Conservation (phyloP, 768 basidiomycete genomes). For the Exidia glandulosa region DNA sequence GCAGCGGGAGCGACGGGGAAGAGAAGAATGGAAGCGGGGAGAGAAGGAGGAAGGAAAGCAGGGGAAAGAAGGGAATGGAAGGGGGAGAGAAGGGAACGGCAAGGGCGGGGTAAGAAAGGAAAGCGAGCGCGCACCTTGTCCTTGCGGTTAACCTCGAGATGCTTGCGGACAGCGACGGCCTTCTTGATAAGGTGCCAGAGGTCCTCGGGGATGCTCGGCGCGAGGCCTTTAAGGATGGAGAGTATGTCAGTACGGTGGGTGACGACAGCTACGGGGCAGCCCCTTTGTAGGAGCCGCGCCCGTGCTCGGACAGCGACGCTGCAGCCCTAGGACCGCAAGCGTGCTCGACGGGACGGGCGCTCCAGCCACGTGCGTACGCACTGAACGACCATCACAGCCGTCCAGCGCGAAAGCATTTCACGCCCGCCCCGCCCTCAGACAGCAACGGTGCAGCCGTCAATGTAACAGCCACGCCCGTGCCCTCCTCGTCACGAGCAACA, state of each 20-base stretch:
- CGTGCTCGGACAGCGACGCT: background rate
- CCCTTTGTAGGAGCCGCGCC: background rate
- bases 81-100: background rate
- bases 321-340: background rate
- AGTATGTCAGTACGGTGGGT: background rate
- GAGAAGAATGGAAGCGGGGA: no score
- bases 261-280: background rate
- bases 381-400: no score
- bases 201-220: conserved; percentile 96
- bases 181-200: conserved; percentile 99
- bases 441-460: background rate
- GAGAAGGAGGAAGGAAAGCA: no score
- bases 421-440: no score
- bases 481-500: background rate
- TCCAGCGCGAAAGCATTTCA: no score
- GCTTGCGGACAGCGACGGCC: conserved; percentile 98
- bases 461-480: background rate
- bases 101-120: no score
- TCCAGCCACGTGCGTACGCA: no score
- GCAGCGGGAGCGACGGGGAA: no score
- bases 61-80: no score
- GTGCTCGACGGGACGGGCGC: no score
- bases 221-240: conserved; percentile 53
- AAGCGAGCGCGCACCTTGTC: no score
- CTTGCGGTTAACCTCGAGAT: conserved; percentile 94